Conservation (phyloP, 495 filamentous ascomycete genomes). For the Xylaria palmicola region DNA sequence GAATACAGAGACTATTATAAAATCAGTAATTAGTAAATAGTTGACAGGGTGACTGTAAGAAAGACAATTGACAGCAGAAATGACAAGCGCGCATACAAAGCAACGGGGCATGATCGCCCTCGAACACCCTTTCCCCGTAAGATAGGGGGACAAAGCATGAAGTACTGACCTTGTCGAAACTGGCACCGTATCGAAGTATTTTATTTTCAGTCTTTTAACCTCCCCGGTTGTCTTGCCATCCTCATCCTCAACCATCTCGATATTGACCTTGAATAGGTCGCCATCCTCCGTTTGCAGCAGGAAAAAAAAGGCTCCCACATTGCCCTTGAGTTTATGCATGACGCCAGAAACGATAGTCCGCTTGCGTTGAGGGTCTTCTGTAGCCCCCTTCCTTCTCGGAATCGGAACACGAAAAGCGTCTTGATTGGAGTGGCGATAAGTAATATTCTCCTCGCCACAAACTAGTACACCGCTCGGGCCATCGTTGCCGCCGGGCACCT, state of each 20-base stretch:
- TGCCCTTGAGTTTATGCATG: constrained; percentile 94
- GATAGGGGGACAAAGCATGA: neutral
- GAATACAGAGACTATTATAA: constrained; percentile 67
- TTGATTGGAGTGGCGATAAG: constrained; percentile 91
- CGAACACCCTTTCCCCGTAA: too few species aligned
- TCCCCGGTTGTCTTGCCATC: constrained; percentile 74
- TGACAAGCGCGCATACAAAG: neutral
- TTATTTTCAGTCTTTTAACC: constrained; percentile 82
- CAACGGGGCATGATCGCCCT: neutral
- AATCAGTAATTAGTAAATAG: neutral
- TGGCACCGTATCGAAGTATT: constrained; percentile 97
- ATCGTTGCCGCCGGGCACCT: constrained; percentile 91
- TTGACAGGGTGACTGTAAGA: too few species aligned
- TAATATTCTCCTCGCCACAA: constrained; percentile 90
- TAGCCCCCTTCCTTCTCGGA: constrained; percentile 78
- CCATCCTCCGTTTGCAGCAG: constrained; percentile 94
- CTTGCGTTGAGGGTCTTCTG: constrained; percentile 90
- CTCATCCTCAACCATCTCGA: constrained; percentile 85
- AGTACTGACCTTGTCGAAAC: constrained; percentile 55
- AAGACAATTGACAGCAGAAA: too few species aligned
- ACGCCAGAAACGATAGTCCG: constrained; percentile 82
- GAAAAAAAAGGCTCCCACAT: constrained; percentile 84
- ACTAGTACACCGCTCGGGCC: constrained; percentile 94
- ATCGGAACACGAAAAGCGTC: constrained; percentile 85
- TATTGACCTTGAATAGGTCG: constrained; percentile 92